phyloP scores from a whole-genome alignment of 2,329 filamentous ascomycete genomes.

The Talaromyces atroroseus region DNA sequence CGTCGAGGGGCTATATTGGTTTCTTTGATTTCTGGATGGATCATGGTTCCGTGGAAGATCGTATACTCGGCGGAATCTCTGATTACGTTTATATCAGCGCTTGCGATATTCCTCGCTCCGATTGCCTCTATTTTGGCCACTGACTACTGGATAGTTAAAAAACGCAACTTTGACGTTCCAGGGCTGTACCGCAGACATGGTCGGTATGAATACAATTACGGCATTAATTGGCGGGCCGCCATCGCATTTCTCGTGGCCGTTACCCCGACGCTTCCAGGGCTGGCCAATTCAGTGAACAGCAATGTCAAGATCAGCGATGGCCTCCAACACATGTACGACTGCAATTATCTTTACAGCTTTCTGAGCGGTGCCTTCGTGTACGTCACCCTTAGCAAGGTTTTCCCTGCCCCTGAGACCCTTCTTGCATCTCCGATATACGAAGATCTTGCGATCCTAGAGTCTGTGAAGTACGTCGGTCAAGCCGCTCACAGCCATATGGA shows the following conservation, averaged over 20 bases:
- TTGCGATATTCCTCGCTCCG: slow-evolving; percentile 36
- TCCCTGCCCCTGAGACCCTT: slow-evolving; percentile 8
- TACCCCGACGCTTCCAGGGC: slow-evolving; percentile 26
- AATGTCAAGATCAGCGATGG: slow-evolving; percentile 19
- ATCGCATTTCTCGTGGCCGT: slow-evolving; percentile 31
- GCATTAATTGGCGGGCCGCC: slow-evolving; percentile 29
- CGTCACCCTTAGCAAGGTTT: slow-evolving; percentile 16
- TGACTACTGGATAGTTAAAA: slow-evolving; percentile 40
- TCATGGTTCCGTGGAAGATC: slow-evolving; percentile 25
- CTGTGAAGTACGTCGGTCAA: background rate
- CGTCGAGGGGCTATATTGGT: slow-evolving; percentile 45
- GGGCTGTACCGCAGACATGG: slow-evolving; percentile 40
- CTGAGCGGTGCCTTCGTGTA: slow-evolving; percentile 25
- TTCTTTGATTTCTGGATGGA: slow-evolving; percentile 36
- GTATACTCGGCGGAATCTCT: slow-evolving; percentile 32
- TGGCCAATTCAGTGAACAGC: slow-evolving; percentile 20
- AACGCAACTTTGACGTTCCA: slow-evolving; percentile 36
- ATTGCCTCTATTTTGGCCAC: slow-evolving; percentile 38
- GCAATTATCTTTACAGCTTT: slow-evolving; percentile 31
- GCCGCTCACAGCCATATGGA: too few relatives aligned
- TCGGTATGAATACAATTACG: slow-evolving; percentile 32
- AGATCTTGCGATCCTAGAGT: background rate
- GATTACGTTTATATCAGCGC: slow-evolving; percentile 19
- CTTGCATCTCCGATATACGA: slow-evolving; percentile 3
- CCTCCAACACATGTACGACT: slow-evolving; percentile 28